A percentile compares a stretch with the other conserved stretches of the same genome.
These are phyloP conservation scores for Gautieria morchelliformis DNA, from an alignment of 768 basidiomycete genomes.

Conservation along the genomic window DNA sequence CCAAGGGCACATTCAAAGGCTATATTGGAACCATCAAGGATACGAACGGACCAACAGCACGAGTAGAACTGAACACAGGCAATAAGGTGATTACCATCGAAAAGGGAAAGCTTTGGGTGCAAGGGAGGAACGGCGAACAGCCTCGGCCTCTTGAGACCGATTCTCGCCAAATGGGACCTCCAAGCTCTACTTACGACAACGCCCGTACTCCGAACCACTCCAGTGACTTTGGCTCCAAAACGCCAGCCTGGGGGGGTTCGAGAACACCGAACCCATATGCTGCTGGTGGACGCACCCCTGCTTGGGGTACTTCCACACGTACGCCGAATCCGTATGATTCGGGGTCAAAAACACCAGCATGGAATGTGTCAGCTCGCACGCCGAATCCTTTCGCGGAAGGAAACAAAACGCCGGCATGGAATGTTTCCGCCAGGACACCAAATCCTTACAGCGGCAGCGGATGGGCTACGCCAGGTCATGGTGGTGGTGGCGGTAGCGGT, in stretches of 20 bases:
- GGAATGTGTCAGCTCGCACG: conserved; percentile 39
- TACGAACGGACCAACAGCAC: conserved; percentile 74
- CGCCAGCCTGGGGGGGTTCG: conserved; percentile 28
- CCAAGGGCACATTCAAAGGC: conserved; percentile 86
- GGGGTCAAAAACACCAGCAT: conserved; percentile 43
- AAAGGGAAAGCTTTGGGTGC: conserved; percentile 57
- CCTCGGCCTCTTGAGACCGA: conserved; percentile 32
- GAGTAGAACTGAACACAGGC: conserved; percentile 84
- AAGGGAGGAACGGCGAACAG: no score
- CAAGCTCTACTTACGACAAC: conserved; percentile 10
- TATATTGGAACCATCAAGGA: conserved; percentile 91
- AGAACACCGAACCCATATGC: conserved; percentile 65
- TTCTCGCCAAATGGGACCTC: conserved; percentile 10
- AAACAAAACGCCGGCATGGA: conserved; percentile 42
- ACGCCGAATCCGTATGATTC: conserved; percentile 62
- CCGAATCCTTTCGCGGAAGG: conserved; percentile 41
- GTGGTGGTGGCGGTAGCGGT: conserved; percentile 6
- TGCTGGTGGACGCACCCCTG: conserved; percentile 57
- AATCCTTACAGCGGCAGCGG: conserved; percentile 54
- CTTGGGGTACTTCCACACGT: conserved; percentile 31
- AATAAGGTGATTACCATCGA: conserved; percentile 86
- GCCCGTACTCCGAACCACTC: conserved; percentile 37
- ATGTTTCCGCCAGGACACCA: conserved; percentile 51
- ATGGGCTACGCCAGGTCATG: conserved; percentile 34
- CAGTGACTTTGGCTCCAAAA: conserved; percentile 20